A percentile compares a stretch with the other conserved stretches of the same genome.
These are phyloP conservation scores for Myxozyma mucilagina DNA, from an alignment of 805 yeast species.

Conservation along the genomic window DNA sequence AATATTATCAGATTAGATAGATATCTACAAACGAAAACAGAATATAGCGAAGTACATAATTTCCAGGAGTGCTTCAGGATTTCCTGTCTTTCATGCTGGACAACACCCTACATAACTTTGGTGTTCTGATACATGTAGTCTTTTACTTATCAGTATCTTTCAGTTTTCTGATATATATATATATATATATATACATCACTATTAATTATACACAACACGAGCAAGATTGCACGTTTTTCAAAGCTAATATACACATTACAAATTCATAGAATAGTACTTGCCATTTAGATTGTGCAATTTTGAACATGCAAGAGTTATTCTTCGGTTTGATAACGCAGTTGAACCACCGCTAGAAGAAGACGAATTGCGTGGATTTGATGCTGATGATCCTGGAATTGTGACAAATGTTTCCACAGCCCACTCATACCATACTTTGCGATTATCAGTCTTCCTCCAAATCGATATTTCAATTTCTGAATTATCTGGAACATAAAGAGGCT, in stretches of 20 bases:
- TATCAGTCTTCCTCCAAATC: slow-evolving; percentile 50
- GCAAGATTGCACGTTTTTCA: neutral
- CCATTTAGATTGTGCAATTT: slow-evolving; percentile 39
- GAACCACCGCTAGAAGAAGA: slow-evolving; percentile 19
- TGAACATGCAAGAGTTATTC: slow-evolving; percentile 35
- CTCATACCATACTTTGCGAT: slow-evolving; percentile 60
- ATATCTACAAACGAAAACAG: no score
- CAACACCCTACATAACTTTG: no score
- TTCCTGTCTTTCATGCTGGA: no score
- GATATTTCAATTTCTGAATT: slow-evolving; percentile 56
- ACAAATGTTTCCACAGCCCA: slow-evolving; percentile 61
- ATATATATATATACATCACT: neutral
- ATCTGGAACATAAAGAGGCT: slow-evolving; percentile 47
- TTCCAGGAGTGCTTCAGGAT: no score
- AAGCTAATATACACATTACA: slow-evolving; percentile 14
- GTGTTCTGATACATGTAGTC: neutral
- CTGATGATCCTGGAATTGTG: slow-evolving; percentile 33
- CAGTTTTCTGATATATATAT: neutral
- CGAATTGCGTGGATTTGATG: slow-evolving; percentile 11
- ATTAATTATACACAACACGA: neutral
- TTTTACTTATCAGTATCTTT: neutral
- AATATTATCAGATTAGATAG: no score
- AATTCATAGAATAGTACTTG: slow-evolving; percentile 32
- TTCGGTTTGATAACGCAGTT: slow-evolving; percentile 21
- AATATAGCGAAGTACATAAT: no score